Evolutionary conservation across 208 protist genomes (phyloP).

Genomic region (Crithidia bombi): DNA sequence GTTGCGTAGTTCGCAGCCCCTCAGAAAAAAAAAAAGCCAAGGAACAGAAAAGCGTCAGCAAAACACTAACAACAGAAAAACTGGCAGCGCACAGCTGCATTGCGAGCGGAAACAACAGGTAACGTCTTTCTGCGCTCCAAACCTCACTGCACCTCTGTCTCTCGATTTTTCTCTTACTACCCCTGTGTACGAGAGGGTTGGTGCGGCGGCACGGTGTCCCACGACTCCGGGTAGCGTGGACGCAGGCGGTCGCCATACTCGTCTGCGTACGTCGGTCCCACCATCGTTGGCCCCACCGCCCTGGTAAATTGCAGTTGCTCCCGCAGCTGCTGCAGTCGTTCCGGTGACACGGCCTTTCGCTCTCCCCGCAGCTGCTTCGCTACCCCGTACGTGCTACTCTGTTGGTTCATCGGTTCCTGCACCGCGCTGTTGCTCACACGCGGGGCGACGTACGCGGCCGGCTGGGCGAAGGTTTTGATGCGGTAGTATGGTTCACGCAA

Average conservation of each 20-base stretch:
- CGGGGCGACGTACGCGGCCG: conserved; percentile 14
- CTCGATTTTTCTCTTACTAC: conserved; percentile 10
- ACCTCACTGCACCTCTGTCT: background rate
- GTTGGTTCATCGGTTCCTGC: conserved; percentile 24
- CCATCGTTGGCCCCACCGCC: conserved; percentile 7
- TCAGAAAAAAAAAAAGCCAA: conserved; percentile 4
- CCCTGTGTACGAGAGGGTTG: conserved; percentile 66
- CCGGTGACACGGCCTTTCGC: conserved; percentile 50
- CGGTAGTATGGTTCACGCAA: conserved; percentile 87
- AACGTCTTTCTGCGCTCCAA: conserved; percentile 2
- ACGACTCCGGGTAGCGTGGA: conserved; percentile 85
- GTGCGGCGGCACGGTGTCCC: conserved; percentile 87
- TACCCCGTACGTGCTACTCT: conserved; percentile 38
- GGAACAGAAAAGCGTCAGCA: background rate
- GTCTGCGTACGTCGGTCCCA: conserved; percentile 39
- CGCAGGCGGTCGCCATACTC: conserved; percentile 78
- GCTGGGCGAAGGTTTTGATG: conserved; percentile 60
- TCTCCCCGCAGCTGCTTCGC: conserved; percentile 41
- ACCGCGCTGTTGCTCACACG: conserved; percentile 10
- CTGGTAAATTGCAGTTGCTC: conserved; percentile 58
- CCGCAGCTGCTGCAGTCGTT: conserved; percentile 61
- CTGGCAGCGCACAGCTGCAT: background rate
- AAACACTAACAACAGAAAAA: conserved; percentile 12
- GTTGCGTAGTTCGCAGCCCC: no score
- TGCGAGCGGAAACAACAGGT: background rate